phyloP scores from a whole-genome alignment of 306 rosid genomes.

The Urtica urens region DNA sequence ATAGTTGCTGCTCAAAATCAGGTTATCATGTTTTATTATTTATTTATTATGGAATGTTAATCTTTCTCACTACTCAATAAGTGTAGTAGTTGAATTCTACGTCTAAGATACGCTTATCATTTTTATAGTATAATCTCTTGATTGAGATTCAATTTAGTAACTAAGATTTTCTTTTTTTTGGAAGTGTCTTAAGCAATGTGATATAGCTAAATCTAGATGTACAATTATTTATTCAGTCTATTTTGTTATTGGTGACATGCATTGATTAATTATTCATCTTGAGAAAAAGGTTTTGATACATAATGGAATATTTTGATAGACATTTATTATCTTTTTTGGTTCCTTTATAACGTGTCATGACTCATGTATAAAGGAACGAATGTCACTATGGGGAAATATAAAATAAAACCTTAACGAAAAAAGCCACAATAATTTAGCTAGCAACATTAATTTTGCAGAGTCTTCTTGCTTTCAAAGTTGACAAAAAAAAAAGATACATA shows the following conservation, averaged over 20 bases:
- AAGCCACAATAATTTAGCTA: background rate
- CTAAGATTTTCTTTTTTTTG: too few species aligned
- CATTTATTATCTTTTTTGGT: background rate
- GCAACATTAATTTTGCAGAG: background rate
- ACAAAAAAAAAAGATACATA: background rate
- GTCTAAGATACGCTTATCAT: too few species aligned
- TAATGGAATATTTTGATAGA: slow-evolving; percentile 4
- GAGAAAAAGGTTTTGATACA: background rate
- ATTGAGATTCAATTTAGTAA: too few species aligned
- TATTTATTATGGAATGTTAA: background rate
- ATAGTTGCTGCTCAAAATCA: background rate
- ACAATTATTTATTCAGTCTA: too few species aligned
- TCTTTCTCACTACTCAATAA: slow-evolving; percentile 7
- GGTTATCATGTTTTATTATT: background rate
- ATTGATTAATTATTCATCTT: too few species aligned
- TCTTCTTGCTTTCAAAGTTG: slow-evolving; percentile 7
- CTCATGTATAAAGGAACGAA: slow-evolving; percentile 2
- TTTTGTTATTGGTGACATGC: too few species aligned
- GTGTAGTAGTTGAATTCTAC: slow-evolving; percentile 7
- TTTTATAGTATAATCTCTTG: too few species aligned
- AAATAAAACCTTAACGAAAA: background rate
- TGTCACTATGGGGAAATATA: background rate
- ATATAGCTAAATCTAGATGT: too few species aligned
- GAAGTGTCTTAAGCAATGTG: too few species aligned
- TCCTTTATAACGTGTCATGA: background rate